A percentile compares a stretch with the other conserved stretches of the same genome.
Conservation (phyloP, 441 rosid genomes). For the Gossypium davidsonii region DNA sequence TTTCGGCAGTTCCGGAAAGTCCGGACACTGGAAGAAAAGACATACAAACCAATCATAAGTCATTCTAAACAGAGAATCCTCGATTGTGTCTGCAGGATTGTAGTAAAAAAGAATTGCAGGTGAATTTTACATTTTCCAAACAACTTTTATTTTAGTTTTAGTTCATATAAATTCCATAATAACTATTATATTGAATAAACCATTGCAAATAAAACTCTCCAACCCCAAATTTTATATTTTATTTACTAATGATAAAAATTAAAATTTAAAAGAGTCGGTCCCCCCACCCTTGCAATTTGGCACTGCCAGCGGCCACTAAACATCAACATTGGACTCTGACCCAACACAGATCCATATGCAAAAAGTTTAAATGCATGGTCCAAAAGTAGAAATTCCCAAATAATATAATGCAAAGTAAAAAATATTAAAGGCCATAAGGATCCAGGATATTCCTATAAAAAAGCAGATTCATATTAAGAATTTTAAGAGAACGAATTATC, state of each 20-base stretch:
- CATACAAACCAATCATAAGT: neutral
- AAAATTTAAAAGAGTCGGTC: neutral
- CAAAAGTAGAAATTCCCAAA: neutral
- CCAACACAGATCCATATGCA: neutral
- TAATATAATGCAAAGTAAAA: neutral
- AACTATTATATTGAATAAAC: too few relatives aligned
- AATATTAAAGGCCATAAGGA: neutral
- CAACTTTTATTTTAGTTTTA: too few relatives aligned
- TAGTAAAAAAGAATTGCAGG: too few relatives aligned
- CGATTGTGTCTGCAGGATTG: too few relatives aligned
- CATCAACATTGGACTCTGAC: neutral
- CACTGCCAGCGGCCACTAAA: neutral
- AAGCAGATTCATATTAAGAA: neutral
- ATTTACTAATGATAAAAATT: neutral
- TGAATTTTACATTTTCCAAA: too few relatives aligned
- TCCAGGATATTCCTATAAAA: neutral
- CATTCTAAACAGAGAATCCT: neutral
- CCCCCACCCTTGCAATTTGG: neutral
- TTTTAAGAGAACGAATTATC: neutral
- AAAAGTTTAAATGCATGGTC: neutral
- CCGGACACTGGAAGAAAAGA: constrained; percentile 60
- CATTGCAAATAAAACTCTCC: neutral
- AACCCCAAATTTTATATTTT: neutral
- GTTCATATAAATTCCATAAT: too few relatives aligned
- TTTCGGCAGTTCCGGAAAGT: constrained; percentile 61